Conservation (phyloP, 2,329 filamentous ascomycete species). For the Penicillium brasilianum region DNA sequence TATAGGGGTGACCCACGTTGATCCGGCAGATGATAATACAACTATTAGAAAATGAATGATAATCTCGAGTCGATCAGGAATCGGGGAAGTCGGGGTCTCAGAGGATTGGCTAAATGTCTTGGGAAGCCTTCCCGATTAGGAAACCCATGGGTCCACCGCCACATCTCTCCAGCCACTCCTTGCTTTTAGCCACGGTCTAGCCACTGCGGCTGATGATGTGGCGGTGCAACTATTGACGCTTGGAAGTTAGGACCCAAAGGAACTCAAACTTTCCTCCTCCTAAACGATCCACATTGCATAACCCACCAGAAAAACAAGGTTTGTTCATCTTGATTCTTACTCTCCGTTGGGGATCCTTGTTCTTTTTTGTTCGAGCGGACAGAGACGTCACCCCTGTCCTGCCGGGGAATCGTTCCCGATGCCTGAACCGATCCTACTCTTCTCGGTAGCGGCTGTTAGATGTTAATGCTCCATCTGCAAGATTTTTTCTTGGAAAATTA, state of each 20-base stretch:
- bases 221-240: slow-evolving; percentile 10
- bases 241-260: background rate
- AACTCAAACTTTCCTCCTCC: background rate
- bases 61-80: background rate
- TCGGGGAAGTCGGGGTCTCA: slow-evolving; percentile 1
- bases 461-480: slow-evolving; percentile 1
- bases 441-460: background rate
- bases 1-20: slow-evolving; percentile 18
- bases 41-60: background rate
- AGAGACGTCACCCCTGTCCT: background rate
- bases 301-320: slow-evolving; percentile 12
- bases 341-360: slow-evolving; percentile 18
- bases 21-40: slow-evolving; percentile 4
- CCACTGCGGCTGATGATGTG: slow-evolving; percentile 21
- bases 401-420: background rate
- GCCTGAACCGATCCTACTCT: background rate
- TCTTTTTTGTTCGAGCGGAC: background rate
- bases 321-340: slow-evolving; percentile 3
- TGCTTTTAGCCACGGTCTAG: slow-evolving; percentile 25
- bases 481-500: background rate
- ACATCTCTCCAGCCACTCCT: slow-evolving; percentile 30
- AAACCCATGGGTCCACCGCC: slow-evolving; percentile 22
- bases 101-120: background rate
- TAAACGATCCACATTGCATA: slow-evolving; percentile 17
- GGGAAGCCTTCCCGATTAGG: slow-evolving; percentile 17